Evolutionary conservation across 164 flowering plant genomes (phyloP).

Genomic region (Annona cherimola): DNA sequence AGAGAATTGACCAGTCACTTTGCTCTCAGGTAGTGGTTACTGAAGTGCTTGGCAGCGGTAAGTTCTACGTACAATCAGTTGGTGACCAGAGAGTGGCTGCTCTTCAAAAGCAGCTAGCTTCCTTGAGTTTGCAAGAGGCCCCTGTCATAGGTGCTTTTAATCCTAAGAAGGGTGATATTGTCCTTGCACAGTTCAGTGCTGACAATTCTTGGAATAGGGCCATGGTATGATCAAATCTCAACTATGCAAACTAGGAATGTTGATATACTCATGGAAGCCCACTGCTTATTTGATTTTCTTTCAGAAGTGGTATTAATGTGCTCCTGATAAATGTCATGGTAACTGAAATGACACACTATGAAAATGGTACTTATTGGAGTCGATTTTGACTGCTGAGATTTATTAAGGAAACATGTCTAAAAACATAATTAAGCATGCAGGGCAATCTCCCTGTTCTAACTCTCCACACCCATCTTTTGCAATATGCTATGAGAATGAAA

Average conservation of each 20-base stretch:
- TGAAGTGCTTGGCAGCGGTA: conserved; percentile 88
- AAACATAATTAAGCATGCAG: too few species aligned
- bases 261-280: too few species aligned
- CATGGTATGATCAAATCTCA: conserved; percentile 45
- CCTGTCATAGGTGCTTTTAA: conserved; percentile 84
- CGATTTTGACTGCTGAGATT: too few species aligned
- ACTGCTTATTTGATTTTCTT: too few species aligned
- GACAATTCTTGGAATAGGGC: conserved; percentile 98
- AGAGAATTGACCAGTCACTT: neutral
- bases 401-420: too few species aligned
- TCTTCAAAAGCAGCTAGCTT: conserved; percentile 76
- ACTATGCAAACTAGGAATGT: neutral
- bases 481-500: too few species aligned
- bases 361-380: too few species aligned
- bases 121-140: conserved; percentile 68
- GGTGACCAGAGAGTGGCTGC: conserved; percentile 71
- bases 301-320: too few species aligned
- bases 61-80: conserved; percentile 78
- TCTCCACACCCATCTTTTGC: too few species aligned
- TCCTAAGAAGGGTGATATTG: conserved; percentile 94
- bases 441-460: too few species aligned
- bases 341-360: too few species aligned
- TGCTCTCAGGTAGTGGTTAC: conserved; percentile 74
- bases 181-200: conserved; percentile 81
- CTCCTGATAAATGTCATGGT: too few species aligned